Conservation (phyloP, 495 filamentous ascomycete genomes). For the Xylaria bambusicola region DNA sequence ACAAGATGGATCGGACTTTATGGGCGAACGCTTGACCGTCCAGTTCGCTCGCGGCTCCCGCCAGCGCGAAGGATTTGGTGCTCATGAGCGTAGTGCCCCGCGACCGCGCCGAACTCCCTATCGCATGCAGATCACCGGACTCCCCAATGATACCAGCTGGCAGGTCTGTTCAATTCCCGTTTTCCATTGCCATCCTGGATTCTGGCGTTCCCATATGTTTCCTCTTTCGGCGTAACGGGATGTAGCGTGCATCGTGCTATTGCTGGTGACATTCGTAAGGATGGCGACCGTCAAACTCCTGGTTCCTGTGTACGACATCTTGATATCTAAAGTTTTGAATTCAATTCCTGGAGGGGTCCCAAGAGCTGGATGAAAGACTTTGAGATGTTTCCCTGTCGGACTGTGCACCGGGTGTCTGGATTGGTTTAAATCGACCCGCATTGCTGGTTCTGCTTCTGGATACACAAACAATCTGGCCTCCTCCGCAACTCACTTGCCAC, state of each 20-base stretch:
- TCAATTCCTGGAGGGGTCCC: constrained; percentile 33
- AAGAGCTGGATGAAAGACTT: constrained; percentile 29
- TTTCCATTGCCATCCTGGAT: constrained; percentile 58
- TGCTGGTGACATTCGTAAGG: constrained; percentile 28
- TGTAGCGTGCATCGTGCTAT: constrained; percentile 30
- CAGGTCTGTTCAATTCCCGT: constrained; percentile 84
- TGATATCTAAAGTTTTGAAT: constrained; percentile 26
- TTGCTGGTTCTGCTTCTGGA: constrained; percentile 41
- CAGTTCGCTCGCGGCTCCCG: constrained; percentile 96
- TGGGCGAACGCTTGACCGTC: constrained; percentile 93
- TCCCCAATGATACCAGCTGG: constrained; percentile 98
- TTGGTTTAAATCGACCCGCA: constrained; percentile 38
- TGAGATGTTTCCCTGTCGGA: constrained; percentile 21
- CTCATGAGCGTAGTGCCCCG: constrained; percentile 74
- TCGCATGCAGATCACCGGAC: constrained; percentile 96
- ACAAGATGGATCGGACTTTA: constrained; percentile 95
- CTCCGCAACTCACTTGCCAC: constrained; percentile 39
- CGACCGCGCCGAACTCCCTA: constrained; percentile 92
- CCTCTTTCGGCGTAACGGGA: constrained; percentile 37
- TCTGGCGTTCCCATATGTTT: constrained; percentile 38
- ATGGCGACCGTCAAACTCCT: constrained; percentile 25
- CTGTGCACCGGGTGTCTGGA: constrained; percentile 30
- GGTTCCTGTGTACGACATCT: constrained; percentile 26
- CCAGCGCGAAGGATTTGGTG: constrained; percentile 67
- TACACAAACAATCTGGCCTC: constrained; percentile 50